Conservation (phyloP, 768 basidiomycete species). For the Termitomyces titanicus region DNA sequence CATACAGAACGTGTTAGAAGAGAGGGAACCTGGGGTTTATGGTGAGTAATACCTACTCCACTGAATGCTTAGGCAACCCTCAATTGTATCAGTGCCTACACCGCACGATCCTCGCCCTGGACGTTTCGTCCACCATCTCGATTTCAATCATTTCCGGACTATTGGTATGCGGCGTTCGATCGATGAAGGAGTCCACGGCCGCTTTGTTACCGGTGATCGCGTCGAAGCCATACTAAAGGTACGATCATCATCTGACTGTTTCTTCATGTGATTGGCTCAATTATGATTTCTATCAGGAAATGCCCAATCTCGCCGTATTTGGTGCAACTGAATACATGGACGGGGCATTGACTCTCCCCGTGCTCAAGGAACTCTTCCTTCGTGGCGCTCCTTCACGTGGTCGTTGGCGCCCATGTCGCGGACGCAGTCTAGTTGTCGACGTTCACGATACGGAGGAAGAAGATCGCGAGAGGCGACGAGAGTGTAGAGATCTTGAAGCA, state of each 20-base stretch:
- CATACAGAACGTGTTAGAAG: conserved; percentile 65
- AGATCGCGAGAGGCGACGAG: conserved; percentile 67
- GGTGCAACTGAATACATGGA: conserved; percentile 99
- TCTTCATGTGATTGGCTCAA: not conserved
- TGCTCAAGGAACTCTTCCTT: conserved; percentile 87
- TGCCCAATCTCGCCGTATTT: conserved; percentile 80
- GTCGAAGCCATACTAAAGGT: conserved; percentile 79
- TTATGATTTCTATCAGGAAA: conserved; percentile 54
- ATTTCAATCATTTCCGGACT: conserved; percentile 96
- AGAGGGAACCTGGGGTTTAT: conserved; percentile 65
- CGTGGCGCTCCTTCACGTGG: conserved; percentile 73
- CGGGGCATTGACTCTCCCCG: conserved; percentile 77
- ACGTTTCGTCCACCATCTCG: conserved; percentile 80
- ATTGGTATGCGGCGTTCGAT: conserved; percentile 94
- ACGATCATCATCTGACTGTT: conserved; percentile 15
- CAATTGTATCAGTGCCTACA: conserved; percentile 49
- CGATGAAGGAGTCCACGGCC: conserved; percentile 82
- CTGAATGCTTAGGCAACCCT: not conserved
- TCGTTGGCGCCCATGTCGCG: conserved; percentile 64
- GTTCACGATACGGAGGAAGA: conserved; percentile 66
- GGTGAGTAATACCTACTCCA: conserved; percentile 34
- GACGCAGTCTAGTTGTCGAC: conserved; percentile 50
- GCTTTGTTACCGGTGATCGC: conserved; percentile 91
- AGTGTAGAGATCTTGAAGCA: conserved; percentile 79
- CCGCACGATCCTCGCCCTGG: conserved; percentile 71